These are phyloP conservation scores for Claviceps fusiformis DNA, from an alignment of 2,329 filamentous ascomycete species.

Conservation along the genomic window DNA sequence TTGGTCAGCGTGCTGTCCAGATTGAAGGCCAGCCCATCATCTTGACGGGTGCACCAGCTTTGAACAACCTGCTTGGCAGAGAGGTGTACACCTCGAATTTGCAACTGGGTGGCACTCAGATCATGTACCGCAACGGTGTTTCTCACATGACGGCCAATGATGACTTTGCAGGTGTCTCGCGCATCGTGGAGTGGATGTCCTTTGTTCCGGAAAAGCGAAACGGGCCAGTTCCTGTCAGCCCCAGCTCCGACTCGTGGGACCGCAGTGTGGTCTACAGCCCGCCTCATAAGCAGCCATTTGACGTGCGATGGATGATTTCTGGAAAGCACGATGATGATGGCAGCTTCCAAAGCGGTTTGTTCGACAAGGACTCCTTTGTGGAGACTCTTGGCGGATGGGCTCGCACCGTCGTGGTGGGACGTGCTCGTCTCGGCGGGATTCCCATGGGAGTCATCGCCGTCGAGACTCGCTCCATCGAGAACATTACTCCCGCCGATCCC, in stretches of 20 bases:
- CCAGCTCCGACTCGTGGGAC: slow-evolving; percentile 78
- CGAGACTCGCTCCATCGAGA: slow-evolving; percentile 91
- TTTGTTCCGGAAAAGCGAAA: slow-evolving; percentile 94
- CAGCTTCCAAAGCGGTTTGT: slow-evolving; percentile 72
- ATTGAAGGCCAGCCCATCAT: slow-evolving; percentile 99
- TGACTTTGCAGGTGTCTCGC: slow-evolving; percentile 93
- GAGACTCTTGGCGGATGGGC: slow-evolving; percentile 96
- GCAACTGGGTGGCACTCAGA: slow-evolving; percentile 98
- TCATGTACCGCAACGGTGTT: slow-evolving; percentile 99
- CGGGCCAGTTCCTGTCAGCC: slow-evolving; percentile 82
- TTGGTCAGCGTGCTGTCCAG: slow-evolving; percentile 96
- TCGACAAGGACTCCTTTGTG: slow-evolving; percentile 93
- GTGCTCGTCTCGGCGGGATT: slow-evolving; percentile 90
- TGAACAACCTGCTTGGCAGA: slow-evolving; percentile 95
- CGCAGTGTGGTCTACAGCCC: slow-evolving; percentile 79
- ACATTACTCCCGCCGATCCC: slow-evolving; percentile 88
- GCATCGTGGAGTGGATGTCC: slow-evolving; percentile 97
- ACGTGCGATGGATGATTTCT: slow-evolving; percentile 85
- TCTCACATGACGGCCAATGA: slow-evolving; percentile 97
- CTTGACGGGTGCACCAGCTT: slow-evolving; percentile 86
- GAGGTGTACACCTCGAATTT: slow-evolving; percentile 99
- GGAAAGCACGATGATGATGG: slow-evolving; percentile 66
- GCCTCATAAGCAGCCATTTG: slow-evolving; percentile 71
- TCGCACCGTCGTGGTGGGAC: slow-evolving; percentile 88
- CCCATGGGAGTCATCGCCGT: slow-evolving; percentile 97